Conservation (phyloP, 2,329 filamentous ascomycete species). For the Cytospora chrysosperma region DNA sequence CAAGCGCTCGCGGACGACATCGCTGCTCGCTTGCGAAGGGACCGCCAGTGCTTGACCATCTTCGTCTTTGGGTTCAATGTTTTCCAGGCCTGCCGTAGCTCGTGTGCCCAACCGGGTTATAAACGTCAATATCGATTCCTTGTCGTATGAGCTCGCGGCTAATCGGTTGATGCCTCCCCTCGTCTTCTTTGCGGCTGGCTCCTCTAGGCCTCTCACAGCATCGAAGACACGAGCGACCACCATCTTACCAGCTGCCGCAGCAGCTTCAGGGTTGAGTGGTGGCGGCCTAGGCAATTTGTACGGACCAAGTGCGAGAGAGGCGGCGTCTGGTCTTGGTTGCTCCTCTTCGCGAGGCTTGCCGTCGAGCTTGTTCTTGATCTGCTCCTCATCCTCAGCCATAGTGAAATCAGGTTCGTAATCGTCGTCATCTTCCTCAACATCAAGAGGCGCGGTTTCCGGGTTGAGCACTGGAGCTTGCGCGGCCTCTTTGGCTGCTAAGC, state of each 20-base stretch:
- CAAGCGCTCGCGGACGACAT: slow-evolving; percentile 75
- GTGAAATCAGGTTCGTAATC: slow-evolving; percentile 88
- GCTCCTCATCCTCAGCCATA: slow-evolving; percentile 72
- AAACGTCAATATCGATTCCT: slow-evolving; percentile 88
- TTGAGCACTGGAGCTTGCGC: slow-evolving; percentile 49
- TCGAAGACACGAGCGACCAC: slow-evolving; percentile 76
- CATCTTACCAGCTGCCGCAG: slow-evolving; percentile 70
- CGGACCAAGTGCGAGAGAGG: slow-evolving; percentile 65
- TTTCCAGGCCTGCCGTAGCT: slow-evolving; percentile 68
- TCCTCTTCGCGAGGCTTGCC: slow-evolving; percentile 59
- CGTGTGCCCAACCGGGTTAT: slow-evolving; percentile 83
- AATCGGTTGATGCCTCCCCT: slow-evolving; percentile 78
- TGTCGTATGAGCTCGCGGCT: slow-evolving; percentile 79
- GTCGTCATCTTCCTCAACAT: slow-evolving; percentile 78
- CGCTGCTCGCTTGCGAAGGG: slow-evolving; percentile 47
- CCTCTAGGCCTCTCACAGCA: slow-evolving; percentile 72
- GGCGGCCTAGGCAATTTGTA: slow-evolving; percentile 80
- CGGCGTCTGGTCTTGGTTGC: slow-evolving; percentile 45
- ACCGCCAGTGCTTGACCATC: slow-evolving; percentile 38
- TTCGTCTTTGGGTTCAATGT: slow-evolving; percentile 56
- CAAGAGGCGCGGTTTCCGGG: slow-evolving; percentile 59
- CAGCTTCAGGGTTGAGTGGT: slow-evolving; percentile 68
- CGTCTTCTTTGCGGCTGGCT: slow-evolving; percentile 58
- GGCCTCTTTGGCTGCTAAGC: slow-evolving; percentile 46
- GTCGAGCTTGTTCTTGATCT: slow-evolving; percentile 75